A percentile compares a stretch with the other conserved stretches of the same genome.
Evolutionary conservation across 108 stramenopile species (phyloP).

Genomic region (Skeletonema costatum): DNA sequence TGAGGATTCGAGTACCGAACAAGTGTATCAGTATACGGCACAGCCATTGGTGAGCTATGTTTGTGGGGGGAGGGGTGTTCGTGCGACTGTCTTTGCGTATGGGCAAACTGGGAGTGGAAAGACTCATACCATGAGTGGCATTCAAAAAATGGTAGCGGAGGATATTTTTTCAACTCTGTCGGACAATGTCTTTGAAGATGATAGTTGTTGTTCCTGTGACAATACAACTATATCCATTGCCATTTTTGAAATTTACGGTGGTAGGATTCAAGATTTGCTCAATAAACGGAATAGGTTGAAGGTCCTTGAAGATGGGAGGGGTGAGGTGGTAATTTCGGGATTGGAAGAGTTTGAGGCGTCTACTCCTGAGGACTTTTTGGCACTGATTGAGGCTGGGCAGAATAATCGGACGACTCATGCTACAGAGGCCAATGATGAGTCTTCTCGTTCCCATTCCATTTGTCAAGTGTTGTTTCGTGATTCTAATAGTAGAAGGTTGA

Average conservation of each 20-base stretch:
- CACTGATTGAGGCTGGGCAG: conserved; percentile 87
- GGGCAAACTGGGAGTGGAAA: conserved; percentile 92
- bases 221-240: conserved; percentile 65
- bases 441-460: conserved; percentile 96
- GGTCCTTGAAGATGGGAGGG: conserved; percentile 96
- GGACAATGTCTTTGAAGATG: conserved; percentile 29
- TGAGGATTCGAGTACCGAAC: conserved; percentile 68
- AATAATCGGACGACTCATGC: conserved; percentile 94
- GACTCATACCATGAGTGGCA: conserved; percentile 95
- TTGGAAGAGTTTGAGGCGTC: conserved; percentile 81
- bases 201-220: conserved; percentile 31
- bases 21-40: conserved; percentile 86
- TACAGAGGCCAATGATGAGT: conserved; percentile 92
- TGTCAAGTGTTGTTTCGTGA: conserved; percentile 94
- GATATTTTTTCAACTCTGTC: conserved; percentile 80
- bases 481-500: conserved; percentile 49
- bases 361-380: conserved; percentile 79
- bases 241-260: conserved; percentile 99
- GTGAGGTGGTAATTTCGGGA: conserved; percentile 92
- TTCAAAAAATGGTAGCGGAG: conserved; percentile 86
- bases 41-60: conserved; percentile 91
- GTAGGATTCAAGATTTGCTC: conserved; percentile 94
- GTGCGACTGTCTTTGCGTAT: conserved; percentile 95
- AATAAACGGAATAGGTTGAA: conserved; percentile 90
- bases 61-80: conserved; percentile 54